Percentiles rank a stretch among this genome's conserved stretches.
Conservation (phyloP, 768 basidiomycete genomes). For the Cyclocybe cylindracea region DNA sequence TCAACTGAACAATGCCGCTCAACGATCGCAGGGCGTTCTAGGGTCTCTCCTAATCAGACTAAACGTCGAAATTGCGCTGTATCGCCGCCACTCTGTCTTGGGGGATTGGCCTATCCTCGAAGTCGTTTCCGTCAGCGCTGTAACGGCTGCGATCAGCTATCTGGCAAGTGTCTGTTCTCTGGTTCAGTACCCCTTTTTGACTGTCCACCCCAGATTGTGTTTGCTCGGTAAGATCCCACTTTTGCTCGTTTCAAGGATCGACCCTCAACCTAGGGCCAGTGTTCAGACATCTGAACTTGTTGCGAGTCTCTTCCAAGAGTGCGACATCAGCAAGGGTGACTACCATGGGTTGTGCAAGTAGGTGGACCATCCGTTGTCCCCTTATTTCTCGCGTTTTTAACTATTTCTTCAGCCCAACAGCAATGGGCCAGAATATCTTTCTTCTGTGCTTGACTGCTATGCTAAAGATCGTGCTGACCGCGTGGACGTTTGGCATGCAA, state of each 20-base stretch:
- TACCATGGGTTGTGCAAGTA: slow-evolving; percentile 84
- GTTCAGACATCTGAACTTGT: slow-evolving; percentile 82
- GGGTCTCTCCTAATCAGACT: slow-evolving; percentile 67
- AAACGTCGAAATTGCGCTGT: slow-evolving; percentile 65
- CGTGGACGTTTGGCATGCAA: slow-evolving; percentile 83
- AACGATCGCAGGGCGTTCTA: slow-evolving; percentile 52
- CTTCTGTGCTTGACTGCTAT: slow-evolving; percentile 62
- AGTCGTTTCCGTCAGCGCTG: slow-evolving; percentile 58
- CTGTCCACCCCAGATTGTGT: slow-evolving; percentile 51
- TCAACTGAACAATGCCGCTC: slow-evolving; percentile 1
- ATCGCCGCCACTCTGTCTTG: slow-evolving; percentile 55
- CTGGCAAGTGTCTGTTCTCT: slow-evolving; percentile 39
- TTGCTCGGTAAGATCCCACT: slow-evolving; percentile 46
- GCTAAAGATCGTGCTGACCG: slow-evolving; percentile 62
- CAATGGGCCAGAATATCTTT: slow-evolving; percentile 68
- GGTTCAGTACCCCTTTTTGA: neutral
- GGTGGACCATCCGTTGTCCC: slow-evolving; percentile 20
- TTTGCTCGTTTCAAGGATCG: neutral
- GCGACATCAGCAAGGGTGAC: slow-evolving; percentile 64
- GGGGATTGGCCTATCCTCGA: slow-evolving; percentile 66
- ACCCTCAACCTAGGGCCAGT: slow-evolving; percentile 28
- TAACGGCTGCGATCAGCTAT: slow-evolving; percentile 74
- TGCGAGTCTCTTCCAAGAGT: slow-evolving; percentile 82
- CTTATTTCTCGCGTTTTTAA: neutral
- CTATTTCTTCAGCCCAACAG: slow-evolving; percentile 50